Base-by-base conservation (phyloP, 352 stramenopile genomes). In the Phytophthora syringae region DNA sequence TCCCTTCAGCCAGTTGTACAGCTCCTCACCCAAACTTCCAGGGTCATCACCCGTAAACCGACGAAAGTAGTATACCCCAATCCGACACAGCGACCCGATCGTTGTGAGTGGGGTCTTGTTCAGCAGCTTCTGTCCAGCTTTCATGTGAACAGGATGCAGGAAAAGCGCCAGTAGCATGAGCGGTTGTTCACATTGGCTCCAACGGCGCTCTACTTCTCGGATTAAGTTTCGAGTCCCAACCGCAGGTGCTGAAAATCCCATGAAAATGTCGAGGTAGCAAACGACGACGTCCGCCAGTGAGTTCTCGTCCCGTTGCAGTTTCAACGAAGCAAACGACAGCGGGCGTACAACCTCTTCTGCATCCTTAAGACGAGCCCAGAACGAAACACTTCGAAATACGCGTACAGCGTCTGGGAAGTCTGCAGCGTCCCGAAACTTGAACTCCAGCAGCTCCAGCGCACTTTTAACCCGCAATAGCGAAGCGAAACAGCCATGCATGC, bases 41-140 rank as follows among this genome's bases (percentile, higher is more conserved):
- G 32, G 32, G 32, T 39, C 32, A 12, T 39, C 13, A n/a, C 32
- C 9, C 13, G 32, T n/a, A n/a, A 57, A 57, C 9, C 47, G 47
- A 1, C n/a, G 32, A 34, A 37, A 65, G 27, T 65, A 65, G 30
- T 55, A 63, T 10, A 51, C 39, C 7, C 36, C 47, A 37, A 58
- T 52, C 2, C 57, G 24, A n/a, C 57, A 53, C 18, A 65, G 22
- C 5, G 48, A 65, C 1, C 47, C 28, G 5, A 47, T 21, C 1
- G 22, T 56, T 18, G 27, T 58, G 20, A 58, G 18, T 2, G 48
- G 34, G 3, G 48, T 40, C 24, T 65, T 52, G 16, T 48, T 40
- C 24, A 65, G 21, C 7, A 65, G 48, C 27, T 32, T 32, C 27
- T 32, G 27, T 32, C 27, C 27, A 32, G 27, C 27, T 32, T 32